These are phyloP conservation scores for Solanum hybrid DNA, from an alignment of 305 asterid species.

Conservation along the genomic window DNA sequence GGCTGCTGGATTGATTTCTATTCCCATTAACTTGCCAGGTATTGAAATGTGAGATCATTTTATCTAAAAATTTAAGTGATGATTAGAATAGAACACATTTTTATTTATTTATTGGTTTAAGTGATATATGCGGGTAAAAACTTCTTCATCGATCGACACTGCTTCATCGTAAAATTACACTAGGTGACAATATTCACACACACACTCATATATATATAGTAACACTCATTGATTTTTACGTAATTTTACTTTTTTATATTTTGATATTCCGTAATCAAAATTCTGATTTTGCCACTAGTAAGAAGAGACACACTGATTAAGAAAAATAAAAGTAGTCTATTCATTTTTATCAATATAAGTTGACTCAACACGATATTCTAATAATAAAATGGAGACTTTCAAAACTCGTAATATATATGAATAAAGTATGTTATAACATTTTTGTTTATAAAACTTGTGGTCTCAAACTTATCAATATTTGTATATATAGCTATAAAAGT, in stretches of 20 bases:
- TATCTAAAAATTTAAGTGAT: neutral
- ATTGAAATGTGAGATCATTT: neutral
- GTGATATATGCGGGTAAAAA: neutral
- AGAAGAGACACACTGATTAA: neutral
- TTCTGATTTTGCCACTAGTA: neutral
- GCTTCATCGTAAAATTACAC: no score
- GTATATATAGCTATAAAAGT: neutral
- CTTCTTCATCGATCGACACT: no score
- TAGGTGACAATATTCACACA: no score
- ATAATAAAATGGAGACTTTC: accelerated
- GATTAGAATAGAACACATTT: neutral
- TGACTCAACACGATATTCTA: neutral
- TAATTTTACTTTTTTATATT: no score
- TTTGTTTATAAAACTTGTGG: neutral
- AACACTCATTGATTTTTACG: no score
- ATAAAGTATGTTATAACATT: neutral
- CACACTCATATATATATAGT: no score
- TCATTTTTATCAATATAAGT: neutral
- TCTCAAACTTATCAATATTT: neutral
- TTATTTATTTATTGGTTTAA: neutral
- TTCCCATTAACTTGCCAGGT: slow-evolving; percentile 38
- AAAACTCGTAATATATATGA: neutral
- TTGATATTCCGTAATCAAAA: neutral
- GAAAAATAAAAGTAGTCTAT: neutral
- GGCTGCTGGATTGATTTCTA: slow-evolving; percentile 28